Conservation (phyloP, 192 early-diverging fungal species). For the Irineochytrium annulatum region DNA sequence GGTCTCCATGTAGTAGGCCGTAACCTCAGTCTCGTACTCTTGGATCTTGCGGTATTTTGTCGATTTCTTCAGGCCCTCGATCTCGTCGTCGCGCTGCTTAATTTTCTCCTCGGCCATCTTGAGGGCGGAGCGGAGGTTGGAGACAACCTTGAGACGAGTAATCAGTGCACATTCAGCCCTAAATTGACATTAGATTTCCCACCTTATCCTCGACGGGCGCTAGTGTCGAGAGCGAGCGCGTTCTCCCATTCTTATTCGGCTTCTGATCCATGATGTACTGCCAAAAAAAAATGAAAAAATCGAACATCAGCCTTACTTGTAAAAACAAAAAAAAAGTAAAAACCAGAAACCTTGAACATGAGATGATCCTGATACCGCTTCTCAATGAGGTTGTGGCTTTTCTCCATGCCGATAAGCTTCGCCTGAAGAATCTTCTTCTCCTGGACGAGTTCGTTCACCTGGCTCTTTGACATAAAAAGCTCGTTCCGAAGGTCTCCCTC, state of each 20-base stretch:
- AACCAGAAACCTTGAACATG: conserved; percentile 9
- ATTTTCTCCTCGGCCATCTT: conserved; percentile 14
- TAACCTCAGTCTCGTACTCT: conserved; percentile 24
- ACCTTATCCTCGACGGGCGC: not conserved
- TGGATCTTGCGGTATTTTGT: conserved; percentile 19
- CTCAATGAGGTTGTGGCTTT: conserved; percentile 16
- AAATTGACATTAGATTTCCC: not conserved
- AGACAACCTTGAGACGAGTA: conserved; percentile 7
- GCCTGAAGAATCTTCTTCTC: conserved; percentile 17
- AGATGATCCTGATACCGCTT: conserved; percentile 27
- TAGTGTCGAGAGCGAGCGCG: too few species aligned
- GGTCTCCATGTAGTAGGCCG: conserved; percentile 22
- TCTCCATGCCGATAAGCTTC: conserved; percentile 9
- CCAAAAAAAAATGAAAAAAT: too few species aligned
- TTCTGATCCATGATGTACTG: too few species aligned
- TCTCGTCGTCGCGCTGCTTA: conserved; percentile 19
- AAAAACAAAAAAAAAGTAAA: too few species aligned
- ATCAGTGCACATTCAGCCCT: not conserved
- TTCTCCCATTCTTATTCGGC: too few species aligned
- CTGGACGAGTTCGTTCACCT: conserved; percentile 16
- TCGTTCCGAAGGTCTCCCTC: conserved; percentile 18
- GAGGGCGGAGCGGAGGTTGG: conserved; percentile 12
- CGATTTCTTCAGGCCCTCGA: conserved; percentile 21
- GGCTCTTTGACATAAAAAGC: conserved; percentile 8
- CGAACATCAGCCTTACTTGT: too few species aligned